Conservation (phyloP, 148 eudicot genomes). For the Hydrangea macrophylla region DNA sequence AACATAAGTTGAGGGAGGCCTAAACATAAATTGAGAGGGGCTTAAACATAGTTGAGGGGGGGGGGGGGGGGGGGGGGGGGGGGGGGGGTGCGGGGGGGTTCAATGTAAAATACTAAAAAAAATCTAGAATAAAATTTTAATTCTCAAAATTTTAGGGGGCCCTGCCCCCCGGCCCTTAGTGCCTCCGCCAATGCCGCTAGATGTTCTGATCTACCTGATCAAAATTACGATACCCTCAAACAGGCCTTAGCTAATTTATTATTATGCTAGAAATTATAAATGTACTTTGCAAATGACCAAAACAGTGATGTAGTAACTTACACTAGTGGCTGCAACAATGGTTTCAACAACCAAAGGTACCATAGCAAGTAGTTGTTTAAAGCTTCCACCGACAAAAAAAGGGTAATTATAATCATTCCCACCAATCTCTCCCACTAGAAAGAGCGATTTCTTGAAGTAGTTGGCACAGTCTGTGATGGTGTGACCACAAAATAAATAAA, state of each 20-base stretch:
- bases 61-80: too few relatives aligned
- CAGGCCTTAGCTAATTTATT: background rate
- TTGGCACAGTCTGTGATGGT: conserved; percentile 55
- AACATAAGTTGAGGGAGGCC: too few relatives aligned
- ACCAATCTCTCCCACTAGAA: conserved; percentile 74
- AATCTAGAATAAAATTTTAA: too few relatives aligned
- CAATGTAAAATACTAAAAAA: too few relatives aligned
- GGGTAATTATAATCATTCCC: conserved; percentile 75
- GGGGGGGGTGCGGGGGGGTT: too few relatives aligned
- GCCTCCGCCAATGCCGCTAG: too few relatives aligned
- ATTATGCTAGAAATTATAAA: background rate
- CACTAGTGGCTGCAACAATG: conserved; percentile 44
- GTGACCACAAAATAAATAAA: background rate
- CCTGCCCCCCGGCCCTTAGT: too few relatives aligned
- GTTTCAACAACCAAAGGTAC: conserved; percentile 50
- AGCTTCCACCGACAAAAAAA: conserved; percentile 39
- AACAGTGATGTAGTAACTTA: conserved; percentile 18
- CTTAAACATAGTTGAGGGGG: too few relatives aligned
- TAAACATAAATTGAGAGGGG: too few relatives aligned
- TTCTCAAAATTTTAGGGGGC: too few relatives aligned
- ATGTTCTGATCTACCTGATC: too few relatives aligned
- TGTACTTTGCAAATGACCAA: background rate
- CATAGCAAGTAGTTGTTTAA: conserved; percentile 27
- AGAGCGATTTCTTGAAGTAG: conserved; percentile 50
- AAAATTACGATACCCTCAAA: too few relatives aligned